Base-by-base conservation (phyloP, 2,329 filamentous ascomycete species). In the Colletotrichum limetticola region DNA sequence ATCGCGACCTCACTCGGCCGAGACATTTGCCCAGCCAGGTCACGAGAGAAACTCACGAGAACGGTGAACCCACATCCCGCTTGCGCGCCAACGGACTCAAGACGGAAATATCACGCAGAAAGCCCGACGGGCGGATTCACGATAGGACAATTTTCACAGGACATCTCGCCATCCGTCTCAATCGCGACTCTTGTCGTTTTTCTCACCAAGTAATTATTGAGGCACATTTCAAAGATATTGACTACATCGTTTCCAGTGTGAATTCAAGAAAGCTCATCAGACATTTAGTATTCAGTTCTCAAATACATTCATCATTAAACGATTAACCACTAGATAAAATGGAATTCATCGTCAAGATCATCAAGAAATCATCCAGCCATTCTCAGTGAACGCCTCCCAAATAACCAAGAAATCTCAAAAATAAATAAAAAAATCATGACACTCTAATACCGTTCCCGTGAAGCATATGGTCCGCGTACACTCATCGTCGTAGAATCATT, bases 381-480 rank as follows among this genome's bases (percentile, higher is more conserved):
- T n/a, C 6, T 42, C 42, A 49, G 6, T 42, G 22, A 24, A 4
- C 30, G 9, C 26, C 28, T 26, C 14, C n/a, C 28, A 7, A 61
- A n/a, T n/a, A n/a, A 6, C 56, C 12, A 11, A 37, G 55, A 60
- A 12, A 35, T 35, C 30, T 26, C 12, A n/a, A 26, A 26, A 26
- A 42, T n/a, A n/a, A n/a, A n/a, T n/a, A 12, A 16, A 16, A 8
- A 26, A n/a, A 30, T 11, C 32, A 57, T 6, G 16, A 12, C 32
- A 55, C 16, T 49, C 55, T 59, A 53, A n/a, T 5, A 11, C 56
- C 22, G 11, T 24, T 65, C n/a, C 67, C 59, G 12, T 59, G n/a
- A 64, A 46, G 46, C 14, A 60, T 58, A 78, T 81, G 78, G 24
- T 88, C 78, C 56, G 76, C 82, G 68, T 85, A 82, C 68, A 83